Evolutionary conservation across 805 yeast genomes (phyloP), one percentile per base, ranked within the genome.

Genomic region (Cyberlindnera galapagoensis): DNA sequence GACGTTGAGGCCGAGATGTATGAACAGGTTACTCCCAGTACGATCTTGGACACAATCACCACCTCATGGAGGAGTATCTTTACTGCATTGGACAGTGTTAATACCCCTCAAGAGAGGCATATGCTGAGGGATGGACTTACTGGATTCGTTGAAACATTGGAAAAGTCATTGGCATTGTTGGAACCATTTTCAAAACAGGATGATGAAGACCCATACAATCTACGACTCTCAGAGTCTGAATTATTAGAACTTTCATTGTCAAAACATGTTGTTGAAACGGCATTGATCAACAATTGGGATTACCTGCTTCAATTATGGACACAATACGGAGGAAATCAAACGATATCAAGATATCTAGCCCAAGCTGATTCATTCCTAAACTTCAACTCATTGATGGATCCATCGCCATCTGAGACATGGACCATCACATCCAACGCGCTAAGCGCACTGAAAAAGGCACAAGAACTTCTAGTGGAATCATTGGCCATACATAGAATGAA

Each of bases 11-110:
- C 28, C n/a, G 45, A 43, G 19, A 37, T 40, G 30, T 36, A 33
- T n/a, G 56, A 49, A 23, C 54, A 51, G 33, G 34, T 48, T 5
- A 48, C 48, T 2, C 53, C 56, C 6, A 30, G 33, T 6, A 34
- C 42, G 5, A 31, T 51, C 1, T 21, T 51, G 20, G 56, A 51
- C 15, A 32, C 47, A 3, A 21, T 43, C 5, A 24, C 42, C 2
- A 30, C 42, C 1, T 29, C 32, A 1, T 24, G 30, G 24, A 46
- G 39, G 26, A 27, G 45, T 2, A 15, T 40, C 3, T 39, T 35
- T 9, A 34, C 39, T 1, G 25, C 31, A 9, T 32, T 42, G 16
- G 51, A 42, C 23, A 25, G 16, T 5, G 36, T 41, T 29, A 41
- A 42, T 24, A 7, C 30, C 30, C 10, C 43, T 26, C 25, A 45